Percentiles rank a stretch among this genome's conserved stretches.
phyloP scores from a whole-genome alignment of 169 alveolate genomes.

The Eimeria sp. region DNA sequence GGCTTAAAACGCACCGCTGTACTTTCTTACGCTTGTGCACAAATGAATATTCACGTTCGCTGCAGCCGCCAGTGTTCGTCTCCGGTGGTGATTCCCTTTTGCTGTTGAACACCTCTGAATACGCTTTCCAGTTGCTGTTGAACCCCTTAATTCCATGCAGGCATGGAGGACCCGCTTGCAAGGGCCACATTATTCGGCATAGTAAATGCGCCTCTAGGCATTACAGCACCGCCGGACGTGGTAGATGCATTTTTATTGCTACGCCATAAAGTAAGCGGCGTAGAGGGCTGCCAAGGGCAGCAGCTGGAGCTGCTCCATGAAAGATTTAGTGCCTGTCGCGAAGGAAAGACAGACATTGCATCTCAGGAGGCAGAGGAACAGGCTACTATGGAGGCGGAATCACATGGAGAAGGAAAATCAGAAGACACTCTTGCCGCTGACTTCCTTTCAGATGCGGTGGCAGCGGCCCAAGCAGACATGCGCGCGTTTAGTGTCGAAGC shows the following conservation, averaged over 20 bases:
- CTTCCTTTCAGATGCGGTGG: slow-evolving; percentile 27
- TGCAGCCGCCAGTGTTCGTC: not conserved
- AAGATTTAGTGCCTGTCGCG: not conserved
- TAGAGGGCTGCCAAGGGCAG: not conserved
- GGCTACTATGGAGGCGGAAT: not conserved
- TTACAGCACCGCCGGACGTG: slow-evolving; percentile 28
- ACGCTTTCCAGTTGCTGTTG: not conserved
- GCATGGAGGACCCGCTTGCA: not conserved
- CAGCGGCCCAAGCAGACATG: slow-evolving; percentile 39
- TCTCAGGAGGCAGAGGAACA: not conserved
- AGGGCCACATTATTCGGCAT: not conserved
- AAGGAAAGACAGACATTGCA: not conserved
- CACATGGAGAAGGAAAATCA: not conserved
- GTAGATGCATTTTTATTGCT: slow-evolving; percentile 32
- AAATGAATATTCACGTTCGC: not conserved
- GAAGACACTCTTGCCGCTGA: not conserved
- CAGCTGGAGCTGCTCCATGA: slow-evolving; percentile 39
- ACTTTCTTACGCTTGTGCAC: not conserved
- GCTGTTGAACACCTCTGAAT: not conserved
- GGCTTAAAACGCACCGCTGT: not conserved
- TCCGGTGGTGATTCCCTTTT: not conserved
- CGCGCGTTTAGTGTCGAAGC: not conserved
- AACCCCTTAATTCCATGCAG: slow-evolving; percentile 1
- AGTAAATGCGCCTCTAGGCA: not conserved
- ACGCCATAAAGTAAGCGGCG: not conserved